Conservation (phyloP, 2,329 filamentous ascomycete species). For the Tympanopsis confertula region DNA sequence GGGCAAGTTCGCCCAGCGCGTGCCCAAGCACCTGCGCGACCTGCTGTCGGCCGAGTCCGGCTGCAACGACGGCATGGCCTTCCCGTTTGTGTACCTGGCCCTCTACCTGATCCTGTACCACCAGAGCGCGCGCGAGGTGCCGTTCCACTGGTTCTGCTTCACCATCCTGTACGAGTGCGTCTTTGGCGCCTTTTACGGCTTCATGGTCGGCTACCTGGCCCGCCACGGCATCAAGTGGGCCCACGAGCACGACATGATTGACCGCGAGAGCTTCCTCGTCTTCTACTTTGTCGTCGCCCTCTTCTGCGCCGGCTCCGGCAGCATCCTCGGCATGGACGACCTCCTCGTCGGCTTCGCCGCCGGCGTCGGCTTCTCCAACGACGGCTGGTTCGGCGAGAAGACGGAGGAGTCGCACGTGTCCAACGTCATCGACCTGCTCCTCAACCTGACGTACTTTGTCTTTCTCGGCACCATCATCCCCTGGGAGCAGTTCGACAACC, state of each 20-base stretch:
- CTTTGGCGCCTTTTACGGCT: slow-evolving; percentile 81
- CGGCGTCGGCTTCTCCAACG: slow-evolving; percentile 97
- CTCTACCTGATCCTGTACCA: slow-evolving; percentile 80
- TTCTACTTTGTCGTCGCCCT: slow-evolving; percentile 97
- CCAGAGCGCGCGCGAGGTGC: slow-evolving; percentile 54
- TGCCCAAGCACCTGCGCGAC: slow-evolving; percentile 94
- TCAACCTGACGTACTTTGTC: slow-evolving; percentile 97
- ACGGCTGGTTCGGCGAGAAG: slow-evolving; percentile 98
- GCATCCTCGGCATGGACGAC: slow-evolving; percentile 84
- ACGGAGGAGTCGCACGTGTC: slow-evolving; percentile 97
- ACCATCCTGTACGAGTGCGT: slow-evolving; percentile 93
- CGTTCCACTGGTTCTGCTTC: slow-evolving; percentile 80
- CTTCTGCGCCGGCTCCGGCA: slow-evolving; percentile 88
- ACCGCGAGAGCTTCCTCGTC: slow-evolving; percentile 92
- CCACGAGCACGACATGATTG: slow-evolving; percentile 75
- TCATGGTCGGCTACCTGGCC: slow-evolving; percentile 76
- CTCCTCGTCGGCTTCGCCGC: slow-evolving; percentile 87
- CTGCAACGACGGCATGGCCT: slow-evolving; percentile 99
- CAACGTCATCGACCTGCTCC: slow-evolving; percentile 93
- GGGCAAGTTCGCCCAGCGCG: slow-evolving; percentile 94
- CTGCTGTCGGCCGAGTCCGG: slow-evolving; percentile 90
- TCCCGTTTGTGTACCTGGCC: slow-evolving; percentile 89
- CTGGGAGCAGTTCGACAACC: slow-evolving; percentile 80
- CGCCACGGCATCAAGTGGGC: slow-evolving; percentile 82
- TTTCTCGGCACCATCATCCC: slow-evolving; percentile 96